phyloP scores from a whole-genome alignment of 2,329 filamentous ascomycete species.

The Fusarium sublunatum region DNA sequence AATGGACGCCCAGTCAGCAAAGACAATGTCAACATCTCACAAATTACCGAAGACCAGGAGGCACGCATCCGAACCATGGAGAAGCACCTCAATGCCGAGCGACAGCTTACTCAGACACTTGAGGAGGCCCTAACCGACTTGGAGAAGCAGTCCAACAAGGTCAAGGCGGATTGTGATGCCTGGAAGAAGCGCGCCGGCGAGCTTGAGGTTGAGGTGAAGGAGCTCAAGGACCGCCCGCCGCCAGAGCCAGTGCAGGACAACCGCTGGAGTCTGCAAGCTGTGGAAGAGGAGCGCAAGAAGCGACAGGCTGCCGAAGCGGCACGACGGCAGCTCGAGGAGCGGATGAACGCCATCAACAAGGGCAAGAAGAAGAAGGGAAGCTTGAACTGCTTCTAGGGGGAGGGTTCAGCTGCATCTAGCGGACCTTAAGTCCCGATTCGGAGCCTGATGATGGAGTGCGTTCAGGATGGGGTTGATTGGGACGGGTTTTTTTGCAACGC shows the following conservation, averaged over 20 bases:
- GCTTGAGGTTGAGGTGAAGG: constrained; percentile 78
- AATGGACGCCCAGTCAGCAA: constrained; percentile 82
- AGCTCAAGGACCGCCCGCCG: constrained; percentile 65
- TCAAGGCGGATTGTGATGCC: constrained; percentile 87
- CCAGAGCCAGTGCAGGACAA: constrained; percentile 63
- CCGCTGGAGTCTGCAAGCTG: constrained; percentile 82
- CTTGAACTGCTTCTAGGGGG: constrained; percentile 91
- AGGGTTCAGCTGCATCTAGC: constrained; percentile 43
- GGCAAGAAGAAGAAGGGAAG: constrained; percentile 96
- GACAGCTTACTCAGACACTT: constrained; percentile 92
- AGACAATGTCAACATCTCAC: constrained; percentile 73
- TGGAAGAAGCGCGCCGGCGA: constrained; percentile 88
- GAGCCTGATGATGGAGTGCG: constrained; percentile 21
- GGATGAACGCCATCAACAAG: constrained; percentile 89
- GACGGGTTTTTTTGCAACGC: constrained; percentile 28
- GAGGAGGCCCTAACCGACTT: constrained; percentile 96
- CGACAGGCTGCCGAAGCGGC: constrained; percentile 90
- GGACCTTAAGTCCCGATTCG: constrained; percentile 14
- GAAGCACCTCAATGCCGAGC: constrained; percentile 95
- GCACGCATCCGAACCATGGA: constrained; percentile 94
- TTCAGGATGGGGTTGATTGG: constrained; percentile 26
- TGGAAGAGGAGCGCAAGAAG: constrained; percentile 97
- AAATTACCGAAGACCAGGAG: constrained; percentile 94
- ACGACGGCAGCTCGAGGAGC: constrained; percentile 87
- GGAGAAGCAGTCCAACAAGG: constrained; percentile 89